Conservation (phyloP, 1,284 basidiomycete genomes). For the Cryptococcus depauperatus region DNA sequence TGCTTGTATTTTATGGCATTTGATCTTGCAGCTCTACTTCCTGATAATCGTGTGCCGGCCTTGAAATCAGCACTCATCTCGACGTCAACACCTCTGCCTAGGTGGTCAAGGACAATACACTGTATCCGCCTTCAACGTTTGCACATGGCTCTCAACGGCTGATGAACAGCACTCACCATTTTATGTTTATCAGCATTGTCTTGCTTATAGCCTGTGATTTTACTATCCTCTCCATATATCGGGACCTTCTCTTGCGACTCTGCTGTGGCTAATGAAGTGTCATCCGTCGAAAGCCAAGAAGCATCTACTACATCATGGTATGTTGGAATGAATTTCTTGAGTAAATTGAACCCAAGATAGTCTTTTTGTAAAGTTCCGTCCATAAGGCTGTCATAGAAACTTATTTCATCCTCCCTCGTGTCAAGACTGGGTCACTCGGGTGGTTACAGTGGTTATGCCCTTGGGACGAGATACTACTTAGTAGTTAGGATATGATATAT, state of each 20-base stretch:
- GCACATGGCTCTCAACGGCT: no score
- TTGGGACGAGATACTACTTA: no score
- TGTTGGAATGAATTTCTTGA: background rate
- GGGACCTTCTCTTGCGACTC: background rate
- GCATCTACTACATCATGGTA: slow-evolving; percentile 2
- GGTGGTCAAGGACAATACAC: slow-evolving; percentile 7
- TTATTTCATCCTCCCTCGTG: slow-evolving; percentile 2
- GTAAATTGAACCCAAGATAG: background rate
- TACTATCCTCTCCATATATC: background rate
- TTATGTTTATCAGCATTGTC: slow-evolving; percentile 1
- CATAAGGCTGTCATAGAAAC: slow-evolving; percentile 1
- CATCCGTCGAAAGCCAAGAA: background rate
- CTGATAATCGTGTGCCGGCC: slow-evolving; percentile 2
- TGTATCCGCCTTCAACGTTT: no score
- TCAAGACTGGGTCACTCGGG: no score
- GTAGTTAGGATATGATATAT: no score
- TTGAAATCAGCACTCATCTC: no score
- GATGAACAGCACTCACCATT: no score
- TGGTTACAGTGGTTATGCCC: no score
- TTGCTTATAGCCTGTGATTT: background rate
- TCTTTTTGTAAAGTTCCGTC: background rate
- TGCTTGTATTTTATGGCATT: no score
- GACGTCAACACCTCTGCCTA: no score
- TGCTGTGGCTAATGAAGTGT: background rate
- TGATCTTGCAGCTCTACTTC: no score